These are phyloP conservation scores for Zasmidium cellare DNA, from an alignment of 2,329 filamentous ascomycete genomes.

Conservation along the genomic window DNA sequence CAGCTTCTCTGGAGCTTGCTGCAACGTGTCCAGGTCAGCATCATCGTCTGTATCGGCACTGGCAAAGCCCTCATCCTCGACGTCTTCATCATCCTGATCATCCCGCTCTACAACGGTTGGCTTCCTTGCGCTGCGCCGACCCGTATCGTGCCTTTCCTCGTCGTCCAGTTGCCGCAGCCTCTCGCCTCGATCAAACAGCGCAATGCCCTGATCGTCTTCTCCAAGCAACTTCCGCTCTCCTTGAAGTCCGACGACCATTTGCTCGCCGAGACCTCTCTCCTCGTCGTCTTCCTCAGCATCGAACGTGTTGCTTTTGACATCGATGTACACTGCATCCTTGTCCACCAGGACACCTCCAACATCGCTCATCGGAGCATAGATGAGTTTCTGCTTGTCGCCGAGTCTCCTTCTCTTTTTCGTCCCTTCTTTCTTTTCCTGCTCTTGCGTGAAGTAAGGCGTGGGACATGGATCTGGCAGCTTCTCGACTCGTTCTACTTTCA, in stretches of 20 bases:
- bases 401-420: slow-evolving; percentile 78
- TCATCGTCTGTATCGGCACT: slow-evolving; percentile 57
- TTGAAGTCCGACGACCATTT: slow-evolving; percentile 88
- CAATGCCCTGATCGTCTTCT: slow-evolving; percentile 76
- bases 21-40: slow-evolving; percentile 42
- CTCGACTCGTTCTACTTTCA: slow-evolving; percentile 80
- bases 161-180: slow-evolving; percentile 60
- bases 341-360: slow-evolving; percentile 94
- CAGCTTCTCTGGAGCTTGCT: slow-evolving; percentile 49
- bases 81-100: slow-evolving; percentile 50
- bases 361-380: slow-evolving; percentile 98
- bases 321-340: slow-evolving; percentile 93
- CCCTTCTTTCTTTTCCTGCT: slow-evolving; percentile 77
- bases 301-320: slow-evolving; percentile 72
- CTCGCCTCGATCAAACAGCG: slow-evolving; percentile 79
- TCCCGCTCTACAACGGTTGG: slow-evolving; percentile 51
- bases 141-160: slow-evolving; percentile 42
- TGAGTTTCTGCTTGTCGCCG: slow-evolving; percentile 93
- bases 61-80: slow-evolving; percentile 52
- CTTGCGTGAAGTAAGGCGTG: slow-evolving; percentile 87
- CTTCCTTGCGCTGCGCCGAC: slow-evolving; percentile 46
- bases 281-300: slow-evolving; percentile 61
- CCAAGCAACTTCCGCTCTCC: slow-evolving; percentile 79
- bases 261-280: slow-evolving; percentile 89
- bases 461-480: slow-evolving; percentile 90